phyloP scores from a whole-genome alignment of 2,329 filamentous ascomycete species.

The Curvularia hawaiiensis region DNA sequence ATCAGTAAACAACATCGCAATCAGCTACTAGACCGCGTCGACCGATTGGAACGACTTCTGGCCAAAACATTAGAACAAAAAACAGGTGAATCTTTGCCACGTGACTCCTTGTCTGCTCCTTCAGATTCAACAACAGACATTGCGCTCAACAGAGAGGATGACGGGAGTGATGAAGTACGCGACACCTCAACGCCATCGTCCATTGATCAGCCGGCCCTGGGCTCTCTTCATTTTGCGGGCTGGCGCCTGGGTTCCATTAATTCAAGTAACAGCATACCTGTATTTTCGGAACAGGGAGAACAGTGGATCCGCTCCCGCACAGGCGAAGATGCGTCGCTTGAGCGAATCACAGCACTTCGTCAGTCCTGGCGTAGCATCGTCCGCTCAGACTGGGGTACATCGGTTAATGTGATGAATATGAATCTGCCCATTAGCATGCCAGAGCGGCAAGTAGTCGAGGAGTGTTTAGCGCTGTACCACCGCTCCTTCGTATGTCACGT shows the following conservation, averaged over 20 bases:
- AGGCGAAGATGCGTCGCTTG: not conserved
- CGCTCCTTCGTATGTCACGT: not conserved
- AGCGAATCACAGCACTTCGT: slow-evolving; percentile 1
- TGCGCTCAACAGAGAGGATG: not conserved
- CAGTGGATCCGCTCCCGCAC: not conserved
- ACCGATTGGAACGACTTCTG: slow-evolving; percentile 2
- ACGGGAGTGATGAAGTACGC: not conserved
- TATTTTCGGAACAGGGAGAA: not conserved
- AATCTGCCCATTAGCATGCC: not conserved
- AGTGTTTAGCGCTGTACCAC: not conserved
- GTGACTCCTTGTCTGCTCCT: not conserved
- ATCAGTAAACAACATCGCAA: not conserved
- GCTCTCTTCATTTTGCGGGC: slow-evolving; percentile 2
- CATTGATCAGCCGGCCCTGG: not conserved
- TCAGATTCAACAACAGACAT: not conserved
- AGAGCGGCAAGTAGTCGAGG: not conserved
- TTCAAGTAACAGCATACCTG: not conserved
- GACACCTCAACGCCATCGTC: not conserved
- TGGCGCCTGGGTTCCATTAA: not conserved
- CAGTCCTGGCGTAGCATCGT: not conserved
- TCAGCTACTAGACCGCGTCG: slow-evolving; percentile 1
- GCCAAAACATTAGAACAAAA: not conserved
- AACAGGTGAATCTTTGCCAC: not conserved
- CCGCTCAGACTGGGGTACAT: not conserved
- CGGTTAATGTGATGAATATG: not conserved